Evolutionary conservation across 1,139 yeast genomes (phyloP), one percentile per base, ranked within the genome.

Genomic region (Yamadazyma oceani): DNA sequence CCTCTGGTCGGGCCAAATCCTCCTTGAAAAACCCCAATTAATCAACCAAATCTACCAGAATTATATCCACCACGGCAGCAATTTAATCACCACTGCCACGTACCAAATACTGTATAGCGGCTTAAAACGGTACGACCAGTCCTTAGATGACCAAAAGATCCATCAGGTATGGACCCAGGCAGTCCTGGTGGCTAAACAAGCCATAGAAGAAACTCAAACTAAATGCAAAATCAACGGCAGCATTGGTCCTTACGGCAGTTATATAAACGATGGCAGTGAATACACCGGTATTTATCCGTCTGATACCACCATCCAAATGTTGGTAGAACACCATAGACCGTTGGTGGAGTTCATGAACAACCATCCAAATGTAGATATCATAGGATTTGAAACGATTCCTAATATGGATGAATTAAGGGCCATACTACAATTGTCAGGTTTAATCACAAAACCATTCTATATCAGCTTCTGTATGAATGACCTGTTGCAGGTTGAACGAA

Each of bases 181-280:
- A 2, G 54, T 69, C 11, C 49, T 49, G 12, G 64, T 62, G 17
- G 68, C 66, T 12, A 38, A 45, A 10, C 44, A 49, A 2, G 78
- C 75, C 2, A 49, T 49, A 29, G 37, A 33, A 17, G 39, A 26
- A 6, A 22, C 33, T 50, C 40, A 32, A 36, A 33, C 5, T 26
- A 14, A 11, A 17, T 23, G 31, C 13, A 17, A 36, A 11, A 26
- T 38, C 21, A 17, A 32, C 9, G 89, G 82, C 0, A 76, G 85
- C 8, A 54, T 82, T n/a, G 92, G 90, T 0, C 88, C 92, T 0
- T 84, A 77, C 51, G 90, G 89, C 1, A 82, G 87, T 0, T 78
- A 57, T 44, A 55, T 82, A 29, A 78, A 82, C 17, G 71, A 79
- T 45, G 89, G 89, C 1, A 68, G 81, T 1, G 92, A 84, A 50